Evolutionary conservation across 148 eudicot species (phyloP).

Genomic region (Camellia lanceoleosa): DNA sequence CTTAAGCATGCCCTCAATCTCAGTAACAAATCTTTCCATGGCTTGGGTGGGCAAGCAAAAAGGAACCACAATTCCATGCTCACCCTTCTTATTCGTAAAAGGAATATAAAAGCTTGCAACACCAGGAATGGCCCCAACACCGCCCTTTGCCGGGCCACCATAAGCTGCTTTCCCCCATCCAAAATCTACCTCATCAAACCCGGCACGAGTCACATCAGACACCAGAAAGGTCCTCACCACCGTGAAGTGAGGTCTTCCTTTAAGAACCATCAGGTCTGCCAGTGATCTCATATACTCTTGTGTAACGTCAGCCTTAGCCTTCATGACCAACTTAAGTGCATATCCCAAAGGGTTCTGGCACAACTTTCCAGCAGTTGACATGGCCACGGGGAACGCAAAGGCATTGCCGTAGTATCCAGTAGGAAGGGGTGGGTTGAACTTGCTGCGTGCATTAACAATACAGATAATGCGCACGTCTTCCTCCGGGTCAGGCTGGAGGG

Average conservation of each 20-base stretch:
- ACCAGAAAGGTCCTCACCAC: slow-evolving; percentile 19
- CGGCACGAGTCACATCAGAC: slow-evolving; percentile 24
- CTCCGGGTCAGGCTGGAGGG: slow-evolving; percentile 20
- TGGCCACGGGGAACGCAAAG: slow-evolving; percentile 23
- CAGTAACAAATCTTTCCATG: slow-evolving; percentile 19
- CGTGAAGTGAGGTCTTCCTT: slow-evolving; percentile 25
- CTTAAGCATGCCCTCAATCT: slow-evolving; percentile 19
- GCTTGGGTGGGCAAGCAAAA: slow-evolving; percentile 20
- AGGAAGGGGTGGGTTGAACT: slow-evolving; percentile 17
- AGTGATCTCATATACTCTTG: slow-evolving; percentile 22
- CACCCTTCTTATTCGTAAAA: slow-evolving; percentile 19
- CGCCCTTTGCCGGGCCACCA: slow-evolving; percentile 27
- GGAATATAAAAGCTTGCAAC: slow-evolving; percentile 30
- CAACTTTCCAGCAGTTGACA: slow-evolving; percentile 8
- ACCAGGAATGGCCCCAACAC: slow-evolving; percentile 27
- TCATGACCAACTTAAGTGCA: slow-evolving; percentile 16
- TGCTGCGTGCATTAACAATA: slow-evolving; percentile 20
- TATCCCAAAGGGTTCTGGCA: slow-evolving; percentile 17
- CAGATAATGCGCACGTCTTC: slow-evolving; percentile 20
- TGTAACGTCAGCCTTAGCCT: slow-evolving; percentile 18
- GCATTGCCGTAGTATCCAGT: slow-evolving; percentile 22
- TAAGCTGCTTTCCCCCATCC: slow-evolving; percentile 28
- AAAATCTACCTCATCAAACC: slow-evolving; percentile 23
- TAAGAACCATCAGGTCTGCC: slow-evolving; percentile 18
- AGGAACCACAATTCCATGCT: slow-evolving; percentile 28